Percentiles rank a stretch among this genome's conserved stretches.
Evolutionary conservation across 768 basidiomycete genomes (phyloP).

Genomic region (Amyloporia xantha): DNA sequence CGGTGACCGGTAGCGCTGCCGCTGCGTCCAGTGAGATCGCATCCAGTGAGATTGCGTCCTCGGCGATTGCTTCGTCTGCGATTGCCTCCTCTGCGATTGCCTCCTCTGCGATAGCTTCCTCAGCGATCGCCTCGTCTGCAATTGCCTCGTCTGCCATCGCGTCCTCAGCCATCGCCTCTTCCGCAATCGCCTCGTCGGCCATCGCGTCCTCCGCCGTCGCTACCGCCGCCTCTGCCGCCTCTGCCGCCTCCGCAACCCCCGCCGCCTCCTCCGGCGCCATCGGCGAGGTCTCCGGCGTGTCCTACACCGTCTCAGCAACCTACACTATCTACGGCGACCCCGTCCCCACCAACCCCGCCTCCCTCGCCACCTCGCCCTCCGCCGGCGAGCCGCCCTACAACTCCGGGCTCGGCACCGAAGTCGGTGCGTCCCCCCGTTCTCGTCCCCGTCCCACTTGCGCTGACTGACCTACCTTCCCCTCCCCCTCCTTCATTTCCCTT

Average conservation of each 20-base stretch:
- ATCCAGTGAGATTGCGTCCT: slow-evolving; percentile 1
- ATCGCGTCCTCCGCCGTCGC: slow-evolving; percentile 5
- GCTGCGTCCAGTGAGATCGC: neutral
- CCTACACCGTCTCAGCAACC: slow-evolving; percentile 1
- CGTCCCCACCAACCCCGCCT: neutral
- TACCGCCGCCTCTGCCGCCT: neutral
- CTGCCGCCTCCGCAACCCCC: neutral
- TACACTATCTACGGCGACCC: slow-evolving; percentile 3
- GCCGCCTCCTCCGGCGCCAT: neutral
- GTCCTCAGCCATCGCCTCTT: slow-evolving; percentile 1
- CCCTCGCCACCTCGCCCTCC: slow-evolving; percentile 1
- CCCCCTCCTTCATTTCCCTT: neutral
- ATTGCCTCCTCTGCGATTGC: neutral
- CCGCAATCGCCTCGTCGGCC: slow-evolving; percentile 1
- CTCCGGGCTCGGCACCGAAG: slow-evolving; percentile 19
- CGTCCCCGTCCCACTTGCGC: too few species aligned
- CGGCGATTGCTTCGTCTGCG: neutral
- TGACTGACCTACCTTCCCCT: too few species aligned
- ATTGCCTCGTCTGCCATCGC: neutral
- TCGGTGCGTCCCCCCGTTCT: slow-evolving; percentile 20
- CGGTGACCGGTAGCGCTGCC: neutral
- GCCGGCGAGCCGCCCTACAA: slow-evolving; percentile 12
- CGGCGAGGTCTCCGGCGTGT: slow-evolving; percentile 4
- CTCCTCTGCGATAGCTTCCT: slow-evolving; percentile 1
- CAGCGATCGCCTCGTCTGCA: neutral